These are phyloP conservation scores for Neocatenulostroma microsporum DNA, from an alignment of 2,329 filamentous ascomycete species.

Conservation along the genomic window DNA sequence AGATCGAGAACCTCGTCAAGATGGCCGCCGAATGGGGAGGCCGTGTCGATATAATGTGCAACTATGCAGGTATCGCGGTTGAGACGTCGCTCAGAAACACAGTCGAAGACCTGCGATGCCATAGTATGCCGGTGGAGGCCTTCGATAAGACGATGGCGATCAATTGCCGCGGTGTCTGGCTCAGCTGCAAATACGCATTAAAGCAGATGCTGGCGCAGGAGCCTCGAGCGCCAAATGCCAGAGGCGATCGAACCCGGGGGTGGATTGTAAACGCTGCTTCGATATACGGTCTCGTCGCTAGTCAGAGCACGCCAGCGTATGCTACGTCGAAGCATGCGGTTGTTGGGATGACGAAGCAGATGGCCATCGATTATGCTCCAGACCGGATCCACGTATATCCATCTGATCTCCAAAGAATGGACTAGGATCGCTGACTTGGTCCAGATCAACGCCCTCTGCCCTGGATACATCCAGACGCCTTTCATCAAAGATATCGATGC, in stretches of 20 bases:
- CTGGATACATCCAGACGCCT: constrained; percentile 17
- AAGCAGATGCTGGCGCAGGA: constrained; percentile 36
- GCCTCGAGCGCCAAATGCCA: constrained; percentile 22
- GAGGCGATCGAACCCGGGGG: constrained; percentile 35
- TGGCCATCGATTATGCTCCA: constrained; percentile 21
- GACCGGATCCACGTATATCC: constrained; percentile 21
- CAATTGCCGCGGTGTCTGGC: constrained; percentile 35
- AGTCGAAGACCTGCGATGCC: too few species aligned
- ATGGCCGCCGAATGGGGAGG: constrained; percentile 20
- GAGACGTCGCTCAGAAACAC: too few species aligned
- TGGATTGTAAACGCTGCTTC: constrained; percentile 47
- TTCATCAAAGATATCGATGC: constrained; percentile 13
- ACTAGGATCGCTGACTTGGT: too few species aligned
- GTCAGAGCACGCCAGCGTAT: constrained; percentile 5
- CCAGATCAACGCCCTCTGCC: constrained; percentile 10
- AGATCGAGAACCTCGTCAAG: constrained; percentile 18
- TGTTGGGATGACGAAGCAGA: constrained; percentile 23
- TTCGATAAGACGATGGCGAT: constrained; percentile 22
- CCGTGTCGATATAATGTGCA: constrained; percentile 21
- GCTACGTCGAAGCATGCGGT: constrained; percentile 19
- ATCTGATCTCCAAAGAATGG: constrained; percentile 1
- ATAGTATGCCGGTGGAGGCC: constrained; percentile 16
- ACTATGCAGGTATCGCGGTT: constrained; percentile 19
- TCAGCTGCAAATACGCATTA: constrained; percentile 36
- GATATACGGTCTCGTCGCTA: constrained; percentile 31